phyloP scores from a whole-genome alignment of 2,329 filamentous ascomycete species.

The Aspergillus aculeatinus region DNA sequence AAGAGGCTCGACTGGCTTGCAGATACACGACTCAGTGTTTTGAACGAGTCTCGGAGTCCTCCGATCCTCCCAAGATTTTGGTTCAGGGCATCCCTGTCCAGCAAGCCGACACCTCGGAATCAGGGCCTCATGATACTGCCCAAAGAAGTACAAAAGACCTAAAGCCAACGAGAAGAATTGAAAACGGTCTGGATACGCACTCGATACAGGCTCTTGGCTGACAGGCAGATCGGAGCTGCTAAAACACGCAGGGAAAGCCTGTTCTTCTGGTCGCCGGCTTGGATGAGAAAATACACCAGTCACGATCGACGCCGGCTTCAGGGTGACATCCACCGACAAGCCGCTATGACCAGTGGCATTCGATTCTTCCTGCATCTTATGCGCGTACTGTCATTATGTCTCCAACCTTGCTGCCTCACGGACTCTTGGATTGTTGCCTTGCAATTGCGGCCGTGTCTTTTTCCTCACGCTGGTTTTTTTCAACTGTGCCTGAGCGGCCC shows the following conservation, averaged over 20 bases:
- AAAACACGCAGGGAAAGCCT: constrained; percentile 12
- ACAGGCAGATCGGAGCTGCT: constrained; percentile 18
- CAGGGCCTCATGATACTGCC: neutral
- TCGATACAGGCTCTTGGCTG: constrained; percentile 12
- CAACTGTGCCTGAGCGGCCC: constrained; percentile 15
- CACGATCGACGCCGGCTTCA: constrained; percentile 14
- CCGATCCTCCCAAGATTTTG: constrained; percentile 1
- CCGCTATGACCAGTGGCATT: constrained; percentile 16
- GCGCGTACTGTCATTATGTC: constrained; percentile 17
- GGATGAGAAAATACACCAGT: constrained; percentile 18
- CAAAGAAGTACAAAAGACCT: neutral
- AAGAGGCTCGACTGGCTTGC: constrained; percentile 10
- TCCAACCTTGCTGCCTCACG: constrained; percentile 20
- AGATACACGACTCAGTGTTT: neutral
- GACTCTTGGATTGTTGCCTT: constrained; percentile 17
- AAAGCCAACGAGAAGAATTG: neutral
- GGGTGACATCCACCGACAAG: constrained; percentile 18
- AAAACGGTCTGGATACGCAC: constrained; percentile 1
- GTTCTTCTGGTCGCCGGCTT: constrained; percentile 11
- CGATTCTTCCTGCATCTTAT: constrained; percentile 13
- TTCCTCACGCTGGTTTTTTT: neutral
- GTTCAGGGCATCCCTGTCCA: neutral
- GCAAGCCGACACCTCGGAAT: neutral
- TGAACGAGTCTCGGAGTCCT: neutral
- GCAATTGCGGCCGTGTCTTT: constrained; percentile 13